Percentiles rank a stretch among this genome's conserved stretches.
phyloP scores from a whole-genome alignment of 2,329 filamentous ascomycete species.

The Diaporthe sp. region DNA sequence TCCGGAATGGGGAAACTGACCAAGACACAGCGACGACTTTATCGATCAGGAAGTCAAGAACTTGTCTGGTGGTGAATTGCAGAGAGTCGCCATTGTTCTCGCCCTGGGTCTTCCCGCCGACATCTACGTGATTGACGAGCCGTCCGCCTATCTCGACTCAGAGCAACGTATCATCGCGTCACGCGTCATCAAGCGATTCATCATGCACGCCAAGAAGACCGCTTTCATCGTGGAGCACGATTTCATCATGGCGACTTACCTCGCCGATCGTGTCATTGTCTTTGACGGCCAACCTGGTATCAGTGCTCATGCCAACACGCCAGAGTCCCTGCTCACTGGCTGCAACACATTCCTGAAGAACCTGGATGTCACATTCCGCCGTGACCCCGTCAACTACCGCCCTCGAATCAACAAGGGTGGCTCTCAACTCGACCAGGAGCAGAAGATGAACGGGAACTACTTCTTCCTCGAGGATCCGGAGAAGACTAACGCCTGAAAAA shows the following conservation, averaged over 20 bases:
- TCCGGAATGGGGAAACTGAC: not conserved
- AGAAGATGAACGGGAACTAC: constrained; percentile 94
- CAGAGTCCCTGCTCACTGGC: constrained; percentile 92
- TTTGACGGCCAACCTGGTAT: constrained; percentile 96
- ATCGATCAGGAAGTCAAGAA: constrained; percentile 99
- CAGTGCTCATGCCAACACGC: constrained; percentile 86
- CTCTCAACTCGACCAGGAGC: constrained; percentile 97
- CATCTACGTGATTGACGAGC: constrained; percentile 98
- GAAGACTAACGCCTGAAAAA: constrained; percentile 72
- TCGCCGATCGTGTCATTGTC: constrained; percentile 90
- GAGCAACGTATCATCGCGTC: constrained; percentile 99
- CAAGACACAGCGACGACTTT: constrained; percentile 78
- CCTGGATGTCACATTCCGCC: constrained; percentile 97
- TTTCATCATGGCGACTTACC: constrained; percentile 90
- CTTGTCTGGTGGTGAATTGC: constrained; percentile 98
- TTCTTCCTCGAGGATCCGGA: constrained; percentile 92
- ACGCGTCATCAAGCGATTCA: constrained; percentile 99
- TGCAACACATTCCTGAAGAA: constrained; percentile 98
- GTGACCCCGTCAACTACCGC: constrained; percentile 94
- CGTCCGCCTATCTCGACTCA: constrained; percentile 96
- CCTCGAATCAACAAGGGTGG: constrained; percentile 98
- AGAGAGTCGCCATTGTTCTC: constrained; percentile 97
- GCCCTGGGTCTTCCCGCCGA: constrained; percentile 96
- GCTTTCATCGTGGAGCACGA: constrained; percentile 99
- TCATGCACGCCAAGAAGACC: constrained; percentile 99